Percentiles rank a stretch among this genome's conserved stretches.
These are phyloP conservation scores for Chloroidium sp. DNA, from an alignment of 163 green algal species.

Conservation along the genomic window DNA sequence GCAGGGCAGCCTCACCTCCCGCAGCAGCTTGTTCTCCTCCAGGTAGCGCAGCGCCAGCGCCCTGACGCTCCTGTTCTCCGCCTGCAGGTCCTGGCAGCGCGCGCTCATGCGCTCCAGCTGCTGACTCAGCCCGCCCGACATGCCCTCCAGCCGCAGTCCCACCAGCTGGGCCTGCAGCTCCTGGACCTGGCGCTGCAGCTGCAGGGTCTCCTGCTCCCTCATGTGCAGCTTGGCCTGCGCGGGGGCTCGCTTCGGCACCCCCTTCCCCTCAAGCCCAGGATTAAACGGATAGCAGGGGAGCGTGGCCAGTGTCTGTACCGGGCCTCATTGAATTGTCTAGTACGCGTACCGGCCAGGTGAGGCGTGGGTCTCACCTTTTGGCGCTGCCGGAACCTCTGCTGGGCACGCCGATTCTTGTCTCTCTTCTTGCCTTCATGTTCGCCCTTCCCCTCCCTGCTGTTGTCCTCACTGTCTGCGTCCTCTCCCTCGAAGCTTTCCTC, in stretches of 20 bases:
- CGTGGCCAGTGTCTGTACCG: no score
- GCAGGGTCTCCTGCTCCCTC: not conserved
- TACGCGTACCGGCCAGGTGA: no score
- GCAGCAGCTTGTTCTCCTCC: not conserved
- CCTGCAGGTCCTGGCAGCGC: not conserved
- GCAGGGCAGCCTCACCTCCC: no score
- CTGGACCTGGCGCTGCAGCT: not conserved
- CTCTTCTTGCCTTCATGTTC: not conserved
- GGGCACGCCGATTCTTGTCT: not conserved
- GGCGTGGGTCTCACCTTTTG: not conserved
- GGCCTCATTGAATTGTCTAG: no score
- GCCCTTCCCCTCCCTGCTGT: not conserved
- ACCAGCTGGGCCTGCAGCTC: slow-evolving; percentile 4
- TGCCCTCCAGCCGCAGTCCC: not conserved
- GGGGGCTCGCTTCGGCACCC: not conserved
- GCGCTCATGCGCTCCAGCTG: not conserved
- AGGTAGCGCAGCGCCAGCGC: not conserved
- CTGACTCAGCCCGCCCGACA: not conserved
- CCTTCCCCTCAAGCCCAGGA: not conserved
- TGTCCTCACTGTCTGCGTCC: not conserved
- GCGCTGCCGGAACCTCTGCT: not conserved
- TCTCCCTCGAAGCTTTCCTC: not conserved
- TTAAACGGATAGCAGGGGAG: no score
- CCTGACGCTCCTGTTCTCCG: not conserved
- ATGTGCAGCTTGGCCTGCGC: not conserved